Evolutionary conservation across 2,329 filamentous ascomycete species (phyloP).

Genomic region (Exophiala mesophila): DNA sequence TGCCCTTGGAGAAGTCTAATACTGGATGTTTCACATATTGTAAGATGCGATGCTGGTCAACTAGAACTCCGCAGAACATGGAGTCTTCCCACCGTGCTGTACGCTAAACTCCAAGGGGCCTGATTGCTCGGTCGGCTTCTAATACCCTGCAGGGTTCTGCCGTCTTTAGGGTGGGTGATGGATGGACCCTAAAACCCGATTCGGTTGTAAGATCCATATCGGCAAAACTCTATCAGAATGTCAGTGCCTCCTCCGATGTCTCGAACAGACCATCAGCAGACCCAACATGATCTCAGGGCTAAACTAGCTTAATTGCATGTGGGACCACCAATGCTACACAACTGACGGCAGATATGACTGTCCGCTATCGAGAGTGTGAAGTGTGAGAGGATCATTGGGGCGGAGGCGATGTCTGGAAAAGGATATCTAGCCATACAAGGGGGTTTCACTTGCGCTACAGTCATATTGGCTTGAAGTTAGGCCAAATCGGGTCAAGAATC

Average conservation of each 20-base stretch:
- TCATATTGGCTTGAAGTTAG: constrained; percentile 3
- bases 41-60: too few species aligned
- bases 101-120: too few species aligned
- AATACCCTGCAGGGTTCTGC: too few species aligned
- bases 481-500: constrained; percentile 10
- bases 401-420: constrained; percentile 4
- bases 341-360: not conserved
- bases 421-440: constrained; percentile 4
- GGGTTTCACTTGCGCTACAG: not conserved
- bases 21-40: too few species aligned
- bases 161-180: too few species aligned
- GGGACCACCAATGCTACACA: not conserved
- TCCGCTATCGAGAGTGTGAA: not conserved
- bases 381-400: not conserved
- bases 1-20: too few species aligned
- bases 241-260: not conserved
- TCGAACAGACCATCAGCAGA: not conserved
- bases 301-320: not conserved
- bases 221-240: not conserved
- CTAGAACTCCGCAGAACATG: too few species aligned
- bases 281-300: not conserved
- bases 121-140: too few species aligned
- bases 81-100: too few species aligned
- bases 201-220: constrained; percentile 6
- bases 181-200: constrained; percentile 2